Evolutionary conservation across 495 filamentous ascomycete genomes (phyloP).

Genomic region (Alectoria sarmentosa): DNA sequence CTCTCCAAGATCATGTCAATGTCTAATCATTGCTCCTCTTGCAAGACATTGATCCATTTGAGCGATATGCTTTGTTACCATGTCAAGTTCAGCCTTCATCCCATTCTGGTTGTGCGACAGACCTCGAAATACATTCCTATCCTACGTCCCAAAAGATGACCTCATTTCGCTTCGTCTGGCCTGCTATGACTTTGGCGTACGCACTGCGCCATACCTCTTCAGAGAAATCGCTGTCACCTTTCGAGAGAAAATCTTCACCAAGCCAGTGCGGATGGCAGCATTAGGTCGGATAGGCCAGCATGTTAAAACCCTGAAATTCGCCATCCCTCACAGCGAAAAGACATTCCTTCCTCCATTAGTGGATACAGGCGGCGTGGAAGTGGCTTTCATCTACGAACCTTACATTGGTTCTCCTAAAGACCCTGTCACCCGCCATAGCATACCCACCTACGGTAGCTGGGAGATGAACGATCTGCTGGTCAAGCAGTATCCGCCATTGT

Average conservation of each 20-base stretch:
- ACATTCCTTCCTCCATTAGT: constrained; percentile 73
- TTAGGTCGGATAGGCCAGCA: constrained; percentile 65
- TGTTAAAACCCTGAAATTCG: constrained; percentile 62
- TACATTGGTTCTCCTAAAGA: constrained; percentile 42
- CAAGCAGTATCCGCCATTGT: constrained; percentile 72
- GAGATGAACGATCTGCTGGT: constrained; percentile 62
- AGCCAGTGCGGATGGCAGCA: constrained; percentile 57
- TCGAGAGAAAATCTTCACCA: constrained; percentile 61
- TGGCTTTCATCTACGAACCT: constrained; percentile 66
- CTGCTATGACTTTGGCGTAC: constrained; percentile 44
- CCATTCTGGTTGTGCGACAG: constrained; percentile 44
- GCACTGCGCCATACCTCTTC: constrained; percentile 45
- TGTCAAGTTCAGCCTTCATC: constrained; percentile 36
- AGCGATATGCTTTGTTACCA: constrained; percentile 21
- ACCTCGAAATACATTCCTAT: constrained; percentile 39
- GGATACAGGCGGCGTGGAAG: constrained; percentile 62
- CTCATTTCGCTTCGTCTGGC: constrained; percentile 43
- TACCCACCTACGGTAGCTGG: constrained; percentile 60
- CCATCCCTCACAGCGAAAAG: constrained; percentile 57
- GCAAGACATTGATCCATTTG: constrained; percentile 4
- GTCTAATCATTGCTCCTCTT: constrained; percentile 8
- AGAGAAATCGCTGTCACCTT: constrained; percentile 47
- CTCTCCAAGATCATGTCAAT: constrained; percentile 7
- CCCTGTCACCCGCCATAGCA: constrained; percentile 35
- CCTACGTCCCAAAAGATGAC: constrained; percentile 35